These are phyloP conservation scores for Cordyceps sp. DNA, from an alignment of 2,329 filamentous ascomycete genomes.

Conservation along the genomic window DNA sequence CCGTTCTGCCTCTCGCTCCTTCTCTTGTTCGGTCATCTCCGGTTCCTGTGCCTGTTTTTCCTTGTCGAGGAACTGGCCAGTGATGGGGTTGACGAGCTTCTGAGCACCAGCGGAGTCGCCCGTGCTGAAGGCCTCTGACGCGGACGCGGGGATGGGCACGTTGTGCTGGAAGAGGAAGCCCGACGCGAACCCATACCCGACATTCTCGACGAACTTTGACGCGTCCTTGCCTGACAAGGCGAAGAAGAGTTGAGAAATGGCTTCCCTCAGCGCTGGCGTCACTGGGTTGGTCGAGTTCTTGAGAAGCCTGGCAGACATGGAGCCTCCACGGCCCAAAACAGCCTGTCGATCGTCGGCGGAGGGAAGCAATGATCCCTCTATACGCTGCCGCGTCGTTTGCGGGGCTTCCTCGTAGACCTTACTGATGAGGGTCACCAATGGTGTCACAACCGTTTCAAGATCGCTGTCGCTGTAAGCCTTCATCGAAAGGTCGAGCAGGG, in stretches of 20 bases:
- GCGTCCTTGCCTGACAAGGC: constrained; percentile 73
- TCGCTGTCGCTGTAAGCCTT: constrained; percentile 46
- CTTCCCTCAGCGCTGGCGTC: constrained; percentile 54
- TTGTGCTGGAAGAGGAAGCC: constrained; percentile 80
- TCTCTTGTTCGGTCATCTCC: constrained; percentile 82
- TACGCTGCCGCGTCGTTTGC: constrained; percentile 36
- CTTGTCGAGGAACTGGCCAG: constrained; percentile 61
- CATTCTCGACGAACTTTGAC: constrained; percentile 67
- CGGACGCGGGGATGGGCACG: constrained; percentile 55
- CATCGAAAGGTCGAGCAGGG: constrained; percentile 52
- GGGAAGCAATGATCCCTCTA: constrained; percentile 57
- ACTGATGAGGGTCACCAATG: constrained; percentile 58
- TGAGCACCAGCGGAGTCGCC: constrained; percentile 10
- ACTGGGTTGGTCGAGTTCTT: constrained; percentile 59
- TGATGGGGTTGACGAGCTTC: constrained; percentile 60
- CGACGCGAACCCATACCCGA: constrained; percentile 87
- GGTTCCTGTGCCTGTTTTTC: constrained; percentile 43
- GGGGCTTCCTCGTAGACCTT: constrained; percentile 56
- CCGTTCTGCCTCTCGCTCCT: constrained; percentile 76
- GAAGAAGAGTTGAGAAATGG: constrained; percentile 67
- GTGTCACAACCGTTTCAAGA: constrained; percentile 55
- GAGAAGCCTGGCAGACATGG: constrained; percentile 60
- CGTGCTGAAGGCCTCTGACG: constrained; percentile 28
- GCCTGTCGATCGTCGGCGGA: constrained; percentile 57
- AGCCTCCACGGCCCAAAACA: constrained; percentile 60